Conservation (phyloP, 176 grass and related monocot species). For the Coix lacrymajobi region DNA sequence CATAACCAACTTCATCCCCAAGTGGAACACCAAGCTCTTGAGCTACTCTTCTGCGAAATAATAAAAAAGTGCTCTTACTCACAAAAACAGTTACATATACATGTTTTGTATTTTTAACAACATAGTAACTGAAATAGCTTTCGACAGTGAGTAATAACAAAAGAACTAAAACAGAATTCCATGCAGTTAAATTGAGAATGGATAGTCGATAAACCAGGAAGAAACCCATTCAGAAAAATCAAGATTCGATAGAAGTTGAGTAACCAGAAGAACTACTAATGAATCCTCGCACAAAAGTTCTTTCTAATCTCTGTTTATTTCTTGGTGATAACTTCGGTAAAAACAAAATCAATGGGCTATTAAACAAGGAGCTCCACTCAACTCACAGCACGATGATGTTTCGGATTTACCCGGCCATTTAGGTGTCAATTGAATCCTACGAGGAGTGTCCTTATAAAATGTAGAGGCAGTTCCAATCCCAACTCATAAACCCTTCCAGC, state of each 20-base stretch:
- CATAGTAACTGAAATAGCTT: neutral
- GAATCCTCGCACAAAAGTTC: neutral
- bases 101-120: neutral
- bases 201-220: neutral
- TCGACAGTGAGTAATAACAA: neutral
- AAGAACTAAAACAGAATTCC: neutral
- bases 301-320: neutral
- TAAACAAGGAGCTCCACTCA: neutral
- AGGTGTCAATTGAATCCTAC: neutral
- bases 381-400: neutral
- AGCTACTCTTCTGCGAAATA: slow-evolving; percentile 69
- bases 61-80: slow-evolving; percentile 2
- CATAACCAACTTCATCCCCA: slow-evolving; percentile 91
- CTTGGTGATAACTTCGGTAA: neutral
- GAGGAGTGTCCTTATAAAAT: neutral
- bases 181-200: neutral
- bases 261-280: neutral
- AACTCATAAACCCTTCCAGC: neutral
- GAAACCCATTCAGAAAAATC: neutral
- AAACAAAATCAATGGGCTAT: neutral
- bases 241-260: neutral
- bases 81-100: neutral
- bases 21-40: slow-evolving; percentile 75
- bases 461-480: neutral
- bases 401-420: neutral